Evolutionary conservation across 768 basidiomycete genomes (phyloP).

Genomic region (Trametes maxima): DNA sequence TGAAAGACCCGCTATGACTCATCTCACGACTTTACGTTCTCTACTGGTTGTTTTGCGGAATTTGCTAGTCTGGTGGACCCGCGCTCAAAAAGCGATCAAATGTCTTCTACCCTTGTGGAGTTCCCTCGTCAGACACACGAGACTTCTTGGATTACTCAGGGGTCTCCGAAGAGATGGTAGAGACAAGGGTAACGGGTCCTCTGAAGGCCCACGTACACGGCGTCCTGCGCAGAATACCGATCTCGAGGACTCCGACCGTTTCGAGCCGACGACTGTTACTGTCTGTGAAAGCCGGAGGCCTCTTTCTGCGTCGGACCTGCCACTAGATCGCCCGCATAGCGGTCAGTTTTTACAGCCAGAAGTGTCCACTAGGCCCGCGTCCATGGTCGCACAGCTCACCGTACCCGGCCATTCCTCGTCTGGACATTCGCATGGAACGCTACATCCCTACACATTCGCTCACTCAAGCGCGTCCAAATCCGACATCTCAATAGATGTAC

Average conservation of each 20-base stretch:
- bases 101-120: slow-evolving; percentile 11
- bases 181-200: background rate
- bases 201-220: background rate
- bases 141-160: background rate
- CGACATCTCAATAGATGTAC: slow-evolving; percentile 5
- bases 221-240: background rate
- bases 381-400: slow-evolving; percentile 4
- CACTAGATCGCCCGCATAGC: background rate
- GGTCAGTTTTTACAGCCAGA: slow-evolving; percentile 12
- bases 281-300: slow-evolving; percentile 23
- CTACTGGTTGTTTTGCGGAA: slow-evolving; percentile 2
- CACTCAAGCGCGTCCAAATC: slow-evolving; percentile 16
- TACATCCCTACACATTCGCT: slow-evolving; percentile 8
- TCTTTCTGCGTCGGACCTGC: slow-evolving; percentile 16
- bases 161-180: too few relatives aligned
- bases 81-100: background rate
- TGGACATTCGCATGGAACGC: background rate
- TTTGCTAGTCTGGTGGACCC: background rate
- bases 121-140: background rate
- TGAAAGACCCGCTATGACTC: background rate
- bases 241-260: too few relatives aligned
- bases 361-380: slow-evolving; percentile 16
- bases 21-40: slow-evolving; percentile 13
- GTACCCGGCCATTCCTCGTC: slow-evolving; percentile 13
- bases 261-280: background rate